Base-by-base conservation (phyloP, 371 early-diverging fungal genomes). In the Parasitella parasitica region DNA sequence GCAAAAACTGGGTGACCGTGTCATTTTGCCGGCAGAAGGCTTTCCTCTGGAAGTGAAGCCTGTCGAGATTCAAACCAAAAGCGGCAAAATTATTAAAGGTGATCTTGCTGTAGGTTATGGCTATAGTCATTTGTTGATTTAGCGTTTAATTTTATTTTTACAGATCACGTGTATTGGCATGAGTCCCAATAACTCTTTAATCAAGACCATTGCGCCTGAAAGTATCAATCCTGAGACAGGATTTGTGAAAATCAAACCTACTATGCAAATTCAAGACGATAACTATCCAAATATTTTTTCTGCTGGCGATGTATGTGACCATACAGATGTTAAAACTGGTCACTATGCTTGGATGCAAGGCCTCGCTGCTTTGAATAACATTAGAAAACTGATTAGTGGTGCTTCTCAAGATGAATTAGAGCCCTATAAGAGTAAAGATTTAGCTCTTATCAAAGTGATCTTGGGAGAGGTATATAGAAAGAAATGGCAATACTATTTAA, bases 111-210 rank as follows among this genome's bases (percentile, higher is more conserved):
- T 83, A 75, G 59, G 76, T 64, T n/a, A n/a, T n/a, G n/a, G n/a
- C n/a, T n/a, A n/a, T n/a, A n/a, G n/a, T n/a, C n/a, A n/a, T n/a
- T n/a, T n/a, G n/a, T n/a, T n/a, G n/a, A n/a, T n/a, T n/a, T n/a
- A n/a, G n/a, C n/a, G n/a, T n/a, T n/a, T 36, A 18, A 48, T 34
- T 8, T 5, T n/a, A 16, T 15, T 26, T 13, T 22, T 35, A 22
- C 67, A 85, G 84, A 80, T 87, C 48, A 72, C 80, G 61, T 86
- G 87, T 70, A 88, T 86, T 28, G 89, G 89, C 39, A 81, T 84
- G 82, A 82, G 78, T 24, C 87, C 87, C 50, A 86, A 89, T 64
- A 82, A 78, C 39, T 78, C 61, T 6, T 38, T 83, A 22, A 66
- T 86, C 3, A 66, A 59, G 26, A 66, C 66, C 18, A 32, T 88